Evolutionary conservation across 129 eudicot species (phyloP), one percentile per base, ranked within the genome.

Genomic region (Logfia minima): DNA sequence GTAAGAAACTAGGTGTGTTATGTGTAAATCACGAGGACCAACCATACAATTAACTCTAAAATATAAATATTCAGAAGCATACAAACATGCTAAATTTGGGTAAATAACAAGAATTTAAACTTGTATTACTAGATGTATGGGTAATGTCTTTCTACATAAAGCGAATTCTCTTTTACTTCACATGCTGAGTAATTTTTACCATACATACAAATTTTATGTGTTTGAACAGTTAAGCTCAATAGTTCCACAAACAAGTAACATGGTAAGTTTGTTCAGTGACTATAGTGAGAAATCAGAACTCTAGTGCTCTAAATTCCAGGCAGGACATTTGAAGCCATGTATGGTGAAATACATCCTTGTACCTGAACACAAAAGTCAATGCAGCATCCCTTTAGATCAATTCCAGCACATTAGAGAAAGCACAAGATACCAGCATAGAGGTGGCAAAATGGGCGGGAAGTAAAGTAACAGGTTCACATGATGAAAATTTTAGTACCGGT

Each of bases 261-360:
- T 14, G 11, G 28, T 58, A 6, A 2, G 63, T 58, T 58, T n/a
- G 23, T 58, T 58, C 1, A 58, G 31, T 0, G 35, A 5, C 18
- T 8, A 22, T 14, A 0, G 22, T 31, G 5, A 29, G 4, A 7
- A 65, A 65, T 17, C 23, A 31, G 10, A 65, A 29, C 3, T 65
- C 19, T 67, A 34, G 68, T 62, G 64, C 66, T 70, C 69, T 69
- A 89, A 79, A 81, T 86, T 80, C 82, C 81, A 28, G 93, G 80
- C 70, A 90, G 39, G 8, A 83, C 98, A 82, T 92, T 86, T 48
- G 96, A 84, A 65, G 93, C 81, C 96, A 92, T 87, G 90, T 92
- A 92, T 8, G 98, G 98, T 3, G 96, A 86, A 76, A 87, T 70
- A 63, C 93, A 92, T 66, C 98, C 96, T 6, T 88, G 93, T 58